phyloP scores from a whole-genome alignment of 768 basidiomycete genomes.

The Collybiopsis luxurians region DNA sequence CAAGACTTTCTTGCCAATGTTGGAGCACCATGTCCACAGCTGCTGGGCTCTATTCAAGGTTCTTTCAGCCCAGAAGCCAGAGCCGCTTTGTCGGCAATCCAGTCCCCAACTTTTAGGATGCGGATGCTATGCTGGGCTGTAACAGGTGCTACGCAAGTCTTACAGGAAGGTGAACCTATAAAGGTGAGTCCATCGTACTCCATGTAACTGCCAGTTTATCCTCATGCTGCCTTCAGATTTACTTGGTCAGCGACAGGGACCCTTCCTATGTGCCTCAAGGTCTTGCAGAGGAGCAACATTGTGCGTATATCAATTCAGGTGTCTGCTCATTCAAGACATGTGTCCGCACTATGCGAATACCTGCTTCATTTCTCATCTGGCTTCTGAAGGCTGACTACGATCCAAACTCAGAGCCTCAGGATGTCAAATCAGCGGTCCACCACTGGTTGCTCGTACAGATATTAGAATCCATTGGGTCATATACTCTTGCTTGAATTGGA shows the following conservation, averaged over 20 bases:
- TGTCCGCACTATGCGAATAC: neutral
- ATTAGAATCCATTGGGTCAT: neutral
- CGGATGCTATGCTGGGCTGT: neutral
- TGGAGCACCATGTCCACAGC: neutral
- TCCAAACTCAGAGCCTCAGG: neutral
- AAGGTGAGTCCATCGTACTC: neutral
- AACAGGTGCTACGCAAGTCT: neutral
- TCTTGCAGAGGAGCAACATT: neutral
- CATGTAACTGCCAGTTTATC: neutral
- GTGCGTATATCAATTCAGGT: neutral
- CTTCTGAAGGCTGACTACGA: neutral
- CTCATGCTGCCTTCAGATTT: neutral
- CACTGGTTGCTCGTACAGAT: neutral
- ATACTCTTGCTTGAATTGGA: neutral
- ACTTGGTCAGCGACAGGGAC: neutral
- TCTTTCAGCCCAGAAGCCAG: neutral
- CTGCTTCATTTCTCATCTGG: neutral
- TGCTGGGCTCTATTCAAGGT: neutral
- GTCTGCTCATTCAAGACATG: neutral
- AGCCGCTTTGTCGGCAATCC: neutral
- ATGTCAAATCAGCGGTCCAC: neutral
- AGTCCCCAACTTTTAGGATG: neutral
- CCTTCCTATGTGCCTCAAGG: neutral
- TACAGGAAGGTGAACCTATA: neutral
- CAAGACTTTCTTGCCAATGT: neutral